phyloP scores from a whole-genome alignment of 768 basidiomycete species.

The Kwoniella botswanensis region DNA sequence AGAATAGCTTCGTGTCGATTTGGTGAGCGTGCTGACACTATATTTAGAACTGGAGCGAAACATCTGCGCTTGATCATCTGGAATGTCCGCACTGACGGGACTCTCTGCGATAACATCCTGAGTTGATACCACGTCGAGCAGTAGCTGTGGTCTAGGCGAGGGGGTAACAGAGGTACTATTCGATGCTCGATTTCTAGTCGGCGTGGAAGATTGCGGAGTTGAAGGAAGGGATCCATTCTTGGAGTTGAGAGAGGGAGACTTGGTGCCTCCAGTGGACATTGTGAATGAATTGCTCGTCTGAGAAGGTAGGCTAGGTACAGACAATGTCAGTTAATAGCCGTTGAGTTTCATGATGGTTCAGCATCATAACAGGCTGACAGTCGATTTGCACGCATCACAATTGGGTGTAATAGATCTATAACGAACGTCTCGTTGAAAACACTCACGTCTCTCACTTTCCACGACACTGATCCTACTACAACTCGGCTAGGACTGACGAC shows the following conservation, averaged over 20 bases:
- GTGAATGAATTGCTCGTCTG: not conserved
- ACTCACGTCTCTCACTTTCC: not conserved
- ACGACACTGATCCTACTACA: not conserved
- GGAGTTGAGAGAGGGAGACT: not conserved
- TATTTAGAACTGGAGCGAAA: not conserved
- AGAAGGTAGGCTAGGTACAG: not conserved
- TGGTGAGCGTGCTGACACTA: not conserved
- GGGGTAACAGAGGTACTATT: not conserved
- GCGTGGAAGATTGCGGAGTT: not conserved
- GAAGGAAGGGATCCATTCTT: not conserved
- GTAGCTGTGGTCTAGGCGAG: not conserved
- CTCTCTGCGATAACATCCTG: not conserved
- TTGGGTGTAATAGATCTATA: too few species aligned
- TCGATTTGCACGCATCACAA: too few species aligned
- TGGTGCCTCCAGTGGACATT: not conserved
- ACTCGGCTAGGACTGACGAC: too few species aligned
- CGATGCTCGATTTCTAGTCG: not conserved
- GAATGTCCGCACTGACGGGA: not conserved
- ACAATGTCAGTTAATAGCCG: not conserved
- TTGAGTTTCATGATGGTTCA: not conserved
- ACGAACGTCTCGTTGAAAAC: too few species aligned
- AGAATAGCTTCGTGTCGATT: not conserved
- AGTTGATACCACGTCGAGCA: slow-evolving; percentile 5
- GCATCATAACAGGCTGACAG: too few species aligned
- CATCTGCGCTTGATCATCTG: not conserved